Evolutionary conservation across 164 flowering plant genomes (phyloP), one percentile per base, ranked within the genome.

Genomic region (Vitis riparia): DNA sequence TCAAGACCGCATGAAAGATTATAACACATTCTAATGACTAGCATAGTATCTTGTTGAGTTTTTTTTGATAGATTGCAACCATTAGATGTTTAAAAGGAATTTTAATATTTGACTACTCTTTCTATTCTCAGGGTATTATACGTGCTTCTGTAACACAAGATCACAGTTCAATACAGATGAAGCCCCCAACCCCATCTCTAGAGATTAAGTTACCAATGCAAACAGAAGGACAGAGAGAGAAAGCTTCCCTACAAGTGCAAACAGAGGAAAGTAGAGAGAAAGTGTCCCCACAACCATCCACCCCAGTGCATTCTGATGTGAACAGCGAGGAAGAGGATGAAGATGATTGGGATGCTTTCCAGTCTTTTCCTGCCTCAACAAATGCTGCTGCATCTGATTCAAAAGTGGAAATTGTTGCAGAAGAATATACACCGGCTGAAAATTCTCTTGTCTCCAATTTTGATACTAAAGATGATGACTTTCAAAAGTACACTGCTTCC

Each of bases 341-440:
- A 2, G 98, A 93, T 78, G 99, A 95, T 73, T 95, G 99, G 99
- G 98, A 95, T 74, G 73, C 94, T 55, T 95, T 95, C 75, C 99
- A 95, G 80, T 95, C 99, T 66, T 91, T 93, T 79, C 88, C 94
- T 61, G 88, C 91, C n/a, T 74, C 84, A 53, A 62, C 68, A 60
- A 75, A 60, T 74, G 70, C 75, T 55, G 62, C 76, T 71, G 76
- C 65, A 56, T 27, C 78, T 48, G 72, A 75, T 64, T 66, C 76
- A 29, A 47, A 70, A 30, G 72, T 9, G 14, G 78, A 68, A 11
- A 67, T 63, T 64, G 62, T 13, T 52, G 62, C 68, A 30, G 77
- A 59, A 44, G 78, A 70, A 19, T 70, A 71, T 51, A 71, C 16
- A 14, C 44, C 58, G 32, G 77, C 27, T 75, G 77, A 76, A 49